Percentiles rank a stretch among this genome's conserved stretches.
phyloP scores from a whole-genome alignment of 1,284 basidiomycete species.

The Ganoderma lucidum region DNA sequence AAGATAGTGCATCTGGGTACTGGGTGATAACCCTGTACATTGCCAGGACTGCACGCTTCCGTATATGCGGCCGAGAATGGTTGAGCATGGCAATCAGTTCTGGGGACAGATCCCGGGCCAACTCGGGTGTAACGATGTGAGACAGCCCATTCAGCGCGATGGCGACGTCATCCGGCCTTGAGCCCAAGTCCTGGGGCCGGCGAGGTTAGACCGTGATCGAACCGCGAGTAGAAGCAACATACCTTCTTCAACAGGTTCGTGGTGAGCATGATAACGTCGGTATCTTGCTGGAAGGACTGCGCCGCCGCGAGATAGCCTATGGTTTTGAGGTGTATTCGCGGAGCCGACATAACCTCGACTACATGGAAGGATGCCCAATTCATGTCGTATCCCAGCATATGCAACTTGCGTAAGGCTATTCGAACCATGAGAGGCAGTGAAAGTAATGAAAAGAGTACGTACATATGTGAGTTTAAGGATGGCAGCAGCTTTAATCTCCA shows the following conservation, averaged over 20 bases:
- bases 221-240: conserved; percentile 33
- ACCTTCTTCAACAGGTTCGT: conserved; percentile 99
- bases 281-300: conserved; percentile 93
- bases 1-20: conserved; percentile 78
- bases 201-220: neutral
- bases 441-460: conserved; percentile 17
- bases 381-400: conserved; percentile 95
- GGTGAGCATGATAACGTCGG: conserved; percentile 97
- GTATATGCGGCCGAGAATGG: conserved; percentile 88
- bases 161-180: conserved; percentile 79
- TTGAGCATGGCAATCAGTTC: conserved; percentile 92
- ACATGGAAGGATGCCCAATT: conserved; percentile 94
- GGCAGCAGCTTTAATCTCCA: conserved; percentile 96
- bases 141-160: conserved; percentile 89
- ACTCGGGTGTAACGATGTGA: conserved; percentile 87
- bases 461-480: conserved; percentile 98
- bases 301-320: conserved; percentile 96
- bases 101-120: conserved; percentile 88
- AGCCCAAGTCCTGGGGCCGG: conserved; percentile 78
- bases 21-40: conserved; percentile 82
- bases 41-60: conserved; percentile 89
- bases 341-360: conserved; percentile 97
- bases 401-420: conserved; percentile 61
- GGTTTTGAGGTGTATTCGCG: conserved; percentile 91
- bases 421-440: conserved; percentile 1